A percentile compares a stretch with the other conserved stretches of the same genome.
These are phyloP conservation scores for Gomphus sp. DNA, from an alignment of 1,284 basidiomycete genomes.

Conservation along the genomic window DNA sequence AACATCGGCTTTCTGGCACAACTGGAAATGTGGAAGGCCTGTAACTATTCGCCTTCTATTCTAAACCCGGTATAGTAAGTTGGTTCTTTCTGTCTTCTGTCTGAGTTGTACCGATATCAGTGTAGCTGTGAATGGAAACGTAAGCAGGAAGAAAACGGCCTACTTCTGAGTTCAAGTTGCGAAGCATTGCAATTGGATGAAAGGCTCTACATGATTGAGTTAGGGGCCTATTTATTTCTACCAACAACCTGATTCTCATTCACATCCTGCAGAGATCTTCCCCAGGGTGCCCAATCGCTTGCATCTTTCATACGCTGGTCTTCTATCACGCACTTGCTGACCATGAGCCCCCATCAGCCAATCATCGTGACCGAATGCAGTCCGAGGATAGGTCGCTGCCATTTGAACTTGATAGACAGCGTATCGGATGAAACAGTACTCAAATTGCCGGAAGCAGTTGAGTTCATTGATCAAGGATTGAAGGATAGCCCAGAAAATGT, in stretches of 20 bases:
- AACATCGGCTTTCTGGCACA: constrained; percentile 73
- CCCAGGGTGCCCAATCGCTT: neutral
- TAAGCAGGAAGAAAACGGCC: constrained; percentile 6
- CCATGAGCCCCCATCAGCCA: constrained; percentile 6
- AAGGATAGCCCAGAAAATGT: neutral
- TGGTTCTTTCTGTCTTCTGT: neutral
- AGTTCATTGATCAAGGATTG: constrained; percentile 5
- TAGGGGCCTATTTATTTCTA: neutral
- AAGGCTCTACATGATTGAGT: constrained; percentile 8
- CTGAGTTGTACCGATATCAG: neutral
- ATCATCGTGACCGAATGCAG: constrained; percentile 8
- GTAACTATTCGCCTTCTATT: constrained; percentile 54
- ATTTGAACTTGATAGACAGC: constrained; percentile 4
- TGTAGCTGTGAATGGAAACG: constrained; percentile 6
- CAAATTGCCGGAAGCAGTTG: constrained; percentile 7
- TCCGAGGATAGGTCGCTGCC: constrained; percentile 6
- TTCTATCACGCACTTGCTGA: constrained; percentile 4
- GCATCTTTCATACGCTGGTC: constrained; percentile 5
- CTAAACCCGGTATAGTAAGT: constrained; percentile 50
- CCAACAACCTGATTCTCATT: neutral
- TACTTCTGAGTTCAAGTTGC: neutral
- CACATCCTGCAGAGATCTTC: constrained; percentile 5
- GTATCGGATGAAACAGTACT: constrained; percentile 8
- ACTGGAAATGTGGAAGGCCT: constrained; percentile 66
- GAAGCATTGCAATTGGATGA: constrained; percentile 4